Evolutionary conservation across 2,329 filamentous ascomycete genomes (phyloP).

Genomic region (Arthrocladium fulminans): DNA sequence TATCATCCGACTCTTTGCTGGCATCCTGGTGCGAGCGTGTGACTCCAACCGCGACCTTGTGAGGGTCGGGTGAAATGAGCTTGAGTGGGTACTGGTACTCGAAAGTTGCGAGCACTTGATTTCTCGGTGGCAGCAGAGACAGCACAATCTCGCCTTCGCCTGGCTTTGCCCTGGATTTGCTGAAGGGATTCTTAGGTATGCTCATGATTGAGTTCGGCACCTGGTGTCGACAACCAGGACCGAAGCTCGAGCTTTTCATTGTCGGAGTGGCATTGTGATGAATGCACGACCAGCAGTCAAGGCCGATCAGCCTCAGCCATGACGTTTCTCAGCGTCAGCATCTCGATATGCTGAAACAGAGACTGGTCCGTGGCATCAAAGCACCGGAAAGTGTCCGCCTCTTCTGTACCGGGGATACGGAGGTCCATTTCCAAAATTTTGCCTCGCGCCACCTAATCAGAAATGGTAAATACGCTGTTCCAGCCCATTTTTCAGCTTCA

Average conservation of each 20-base stretch:
- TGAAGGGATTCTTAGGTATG: constrained; percentile 57
- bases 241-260: constrained; percentile 2
- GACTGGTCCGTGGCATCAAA: no score
- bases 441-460: no score
- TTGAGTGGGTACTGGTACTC: constrained; percentile 93
- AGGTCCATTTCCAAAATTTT: no score
- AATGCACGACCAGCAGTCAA: no score
- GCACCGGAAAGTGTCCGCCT: no score
- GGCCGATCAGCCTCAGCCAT: no score
- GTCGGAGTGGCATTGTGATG: not conserved
- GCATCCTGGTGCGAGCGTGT: constrained; percentile 42
- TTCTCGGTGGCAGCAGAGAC: constrained; percentile 59
- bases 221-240: not conserved
- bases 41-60: constrained; percentile 2
- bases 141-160: constrained; percentile 73
- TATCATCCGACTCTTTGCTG: constrained; percentile 42
- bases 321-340: no score
- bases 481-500: no score
- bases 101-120: constrained; percentile 63
- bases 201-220: constrained; percentile 15
- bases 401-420: no score
- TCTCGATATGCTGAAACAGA: no score
- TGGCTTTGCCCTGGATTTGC: constrained; percentile 60
- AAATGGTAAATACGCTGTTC: no score
- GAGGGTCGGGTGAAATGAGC: constrained; percentile 68